These are phyloP conservation scores for Colletotrichum siamense DNA, from an alignment of 2,329 filamentous ascomycete genomes.

Conservation along the genomic window DNA sequence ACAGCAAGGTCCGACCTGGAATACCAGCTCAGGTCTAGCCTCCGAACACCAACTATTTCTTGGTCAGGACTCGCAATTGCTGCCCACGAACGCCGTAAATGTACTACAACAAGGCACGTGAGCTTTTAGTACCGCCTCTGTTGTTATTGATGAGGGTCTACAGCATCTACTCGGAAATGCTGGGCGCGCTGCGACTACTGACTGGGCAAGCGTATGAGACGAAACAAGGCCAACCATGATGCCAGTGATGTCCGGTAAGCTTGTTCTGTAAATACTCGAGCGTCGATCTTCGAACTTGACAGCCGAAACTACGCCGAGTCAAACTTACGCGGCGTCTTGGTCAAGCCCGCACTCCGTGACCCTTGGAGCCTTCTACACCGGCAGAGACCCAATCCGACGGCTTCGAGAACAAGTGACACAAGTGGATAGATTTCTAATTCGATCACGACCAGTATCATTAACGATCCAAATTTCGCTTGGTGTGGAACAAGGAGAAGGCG, in stretches of 20 bases:
- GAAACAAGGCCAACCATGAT: neutral
- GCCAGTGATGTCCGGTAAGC: neutral
- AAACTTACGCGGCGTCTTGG: neutral
- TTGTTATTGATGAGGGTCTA: neutral
- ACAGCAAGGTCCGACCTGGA: neutral
- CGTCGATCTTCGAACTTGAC: neutral
- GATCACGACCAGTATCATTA: neutral
- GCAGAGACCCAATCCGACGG: neutral
- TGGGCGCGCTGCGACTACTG: neutral
- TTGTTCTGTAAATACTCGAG: neutral
- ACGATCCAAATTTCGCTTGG: neutral
- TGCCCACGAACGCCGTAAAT: neutral
- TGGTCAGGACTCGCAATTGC: rapidly evolving
- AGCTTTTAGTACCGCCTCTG: rapidly evolving
- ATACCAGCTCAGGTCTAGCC: neutral
- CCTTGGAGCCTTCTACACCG: neutral
- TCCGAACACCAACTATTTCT: neutral
- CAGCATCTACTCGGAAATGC: neutral
- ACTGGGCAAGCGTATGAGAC: neutral
- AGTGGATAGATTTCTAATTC: neutral
- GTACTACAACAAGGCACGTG: neutral
- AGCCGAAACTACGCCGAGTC: neutral
- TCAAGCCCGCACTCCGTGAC: neutral
- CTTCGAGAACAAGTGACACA: neutral
- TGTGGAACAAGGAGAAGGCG: neutral